Base-by-base conservation (phyloP, 768 basidiomycete genomes). In the Pisolithus albus region DNA sequence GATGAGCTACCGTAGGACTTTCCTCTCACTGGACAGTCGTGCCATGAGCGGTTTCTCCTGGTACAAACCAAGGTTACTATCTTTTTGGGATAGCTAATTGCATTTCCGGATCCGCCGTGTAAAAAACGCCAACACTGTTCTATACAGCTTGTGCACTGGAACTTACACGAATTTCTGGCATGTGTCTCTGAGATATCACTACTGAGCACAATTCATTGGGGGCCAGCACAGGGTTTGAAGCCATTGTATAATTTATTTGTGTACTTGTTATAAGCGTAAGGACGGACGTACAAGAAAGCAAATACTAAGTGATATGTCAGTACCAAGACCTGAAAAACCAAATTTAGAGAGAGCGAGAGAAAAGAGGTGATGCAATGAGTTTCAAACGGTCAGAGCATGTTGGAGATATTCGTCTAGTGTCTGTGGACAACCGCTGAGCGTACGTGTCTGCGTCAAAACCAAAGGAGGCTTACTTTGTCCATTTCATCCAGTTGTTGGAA, bases 401-500 rank as follows among this genome's bases (percentile, higher is more conserved):
- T 52, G 57, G 36, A 67, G 59, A 44, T 69, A 67, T 46, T 67
- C 65, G 51, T 67, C 65, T 24, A 67, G 57, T 32, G 48, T 65
- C 65, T 67, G 34, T 9, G 26, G 3, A 10, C 6, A 3, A 46
- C 28, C 34, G 5, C 55, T 47, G n/a, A 30, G 34, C 10, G 41
- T 32, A 26, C 18, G 7, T 16, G 24, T 2, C 32, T 36, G 11
- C 24, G 18, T 30, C 36, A 39, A 8, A 41, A 5, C 26, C 3
- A 11, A n/a, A 0, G 18, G 7, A 60, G n/a, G 7, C 67, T 15
- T 56, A 86, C 89, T 79, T 83, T 80, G 65, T 92, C 89, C 75
- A 87, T 81, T 49, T 88, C 87, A 45, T 89, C 86, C 56, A 92
- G 61, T 55, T 84, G 79, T 59, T 81, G 84, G 65, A 90, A 84